Percentiles rank a stretch among this genome's conserved stretches.
These are phyloP conservation scores for Yamadazyma kanchanaburiensis DNA, from an alignment of 1,139 yeast genomes.

Conservation along the genomic window DNA sequence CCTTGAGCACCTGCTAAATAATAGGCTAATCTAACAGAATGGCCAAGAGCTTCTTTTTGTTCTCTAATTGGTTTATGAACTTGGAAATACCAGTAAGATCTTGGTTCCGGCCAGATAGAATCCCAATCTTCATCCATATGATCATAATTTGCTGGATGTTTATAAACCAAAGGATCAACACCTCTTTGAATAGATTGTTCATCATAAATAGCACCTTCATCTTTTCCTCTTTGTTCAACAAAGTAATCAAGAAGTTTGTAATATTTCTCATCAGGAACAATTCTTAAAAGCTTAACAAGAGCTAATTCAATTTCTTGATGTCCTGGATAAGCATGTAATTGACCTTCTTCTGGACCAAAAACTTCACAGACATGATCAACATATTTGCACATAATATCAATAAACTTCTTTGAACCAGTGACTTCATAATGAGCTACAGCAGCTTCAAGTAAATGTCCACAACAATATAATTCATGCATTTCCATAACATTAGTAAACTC, in stretches of 20 bases:
- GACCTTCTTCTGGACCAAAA: slow-evolving; percentile 16
- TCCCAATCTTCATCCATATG: slow-evolving; percentile 8
- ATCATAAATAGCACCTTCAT: slow-evolving; percentile 16
- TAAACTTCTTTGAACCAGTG: slow-evolving; percentile 13
- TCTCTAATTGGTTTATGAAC: slow-evolving; percentile 13
- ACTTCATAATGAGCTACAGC: slow-evolving; percentile 17
- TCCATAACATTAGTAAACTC: slow-evolving; percentile 16
- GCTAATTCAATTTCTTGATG: slow-evolving; percentile 22
- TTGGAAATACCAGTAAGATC: slow-evolving; percentile 18
- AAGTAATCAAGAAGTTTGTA: slow-evolving; percentile 16
- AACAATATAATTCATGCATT: slow-evolving; percentile 20
- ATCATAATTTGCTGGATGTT: slow-evolving; percentile 8
- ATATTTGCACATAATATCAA: slow-evolving; percentile 15
- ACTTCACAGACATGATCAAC: slow-evolving; percentile 13
- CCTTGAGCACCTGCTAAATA: slow-evolving; percentile 16
- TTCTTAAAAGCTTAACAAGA: slow-evolving; percentile 14
- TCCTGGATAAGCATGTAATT: slow-evolving; percentile 20
- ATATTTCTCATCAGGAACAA: slow-evolving; percentile 13
- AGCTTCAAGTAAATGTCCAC: slow-evolving; percentile 20
- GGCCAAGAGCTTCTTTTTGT: slow-evolving; percentile 13
- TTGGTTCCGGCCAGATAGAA: slow-evolving; percentile 14
- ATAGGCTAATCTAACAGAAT: slow-evolving; percentile 16
- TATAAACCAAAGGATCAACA: slow-evolving; percentile 12
- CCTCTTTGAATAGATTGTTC: slow-evolving; percentile 14
- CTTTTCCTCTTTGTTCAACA: slow-evolving; percentile 17